Evolutionary conservation across 495 filamentous ascomycete species (phyloP), one percentile per base, ranked within the genome.

Genomic region (Penicillium bovifimosum): DNA sequence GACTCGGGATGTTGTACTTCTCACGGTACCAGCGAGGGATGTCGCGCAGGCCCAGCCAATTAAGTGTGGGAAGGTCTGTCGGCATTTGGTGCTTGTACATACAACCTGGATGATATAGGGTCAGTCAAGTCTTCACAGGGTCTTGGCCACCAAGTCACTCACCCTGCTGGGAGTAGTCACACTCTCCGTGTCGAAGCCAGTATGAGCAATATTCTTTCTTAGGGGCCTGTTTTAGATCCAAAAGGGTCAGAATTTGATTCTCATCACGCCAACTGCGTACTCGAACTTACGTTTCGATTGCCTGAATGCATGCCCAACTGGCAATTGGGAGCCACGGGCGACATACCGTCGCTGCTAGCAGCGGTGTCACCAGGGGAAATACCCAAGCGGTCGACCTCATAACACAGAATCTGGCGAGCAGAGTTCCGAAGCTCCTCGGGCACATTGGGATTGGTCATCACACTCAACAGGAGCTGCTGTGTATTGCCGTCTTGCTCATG

Each of bases 61-160:
- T 69, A 54, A 91, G 76, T 42, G 79, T 85, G 0, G 65, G 70
- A 29, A 56, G 59, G 36, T 86, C 83, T 18, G 69, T 66, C 1
- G 91, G 91, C 82, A 95, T 92, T 61, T 91, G 86, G 62, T 96
- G 91, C 68, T 86, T 87, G 72, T 81, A 96, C 56, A 85, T 76
- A 68, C 91, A 95, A 3, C 91, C 74, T 76, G 34, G 6, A 43
- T 9, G 7, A 17, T 6, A n/a, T 24, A 14, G 18, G 16, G 47
- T 62, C 50, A 62, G 52, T 50, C 38, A 7, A 11, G 20, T 42
- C 27, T 28, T 13, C 31, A 9, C 18, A 27, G n/a, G n/a, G 16
- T 8, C n/a, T 35, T 11, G 9, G 31, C 5, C 3, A n/a, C 11
- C 3, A 17, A 14, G 14, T 35, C 26, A 57, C 67, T 36, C 58